Conservation (phyloP, 768 basidiomycete species). For the Cystobasidium ongulense region DNA sequence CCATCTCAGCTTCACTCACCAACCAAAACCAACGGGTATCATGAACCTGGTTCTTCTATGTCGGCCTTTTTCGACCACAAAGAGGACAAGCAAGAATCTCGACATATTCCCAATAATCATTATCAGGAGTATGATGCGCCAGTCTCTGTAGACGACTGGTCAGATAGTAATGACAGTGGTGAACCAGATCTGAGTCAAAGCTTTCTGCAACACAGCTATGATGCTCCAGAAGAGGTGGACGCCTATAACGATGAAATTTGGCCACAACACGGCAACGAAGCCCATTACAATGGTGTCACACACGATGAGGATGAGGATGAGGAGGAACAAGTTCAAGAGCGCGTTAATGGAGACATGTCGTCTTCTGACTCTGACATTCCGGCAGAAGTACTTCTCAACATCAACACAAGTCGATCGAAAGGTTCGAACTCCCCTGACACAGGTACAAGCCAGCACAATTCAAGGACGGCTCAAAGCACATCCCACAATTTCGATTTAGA, state of each 20-base stretch:
- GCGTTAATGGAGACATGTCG: neutral
- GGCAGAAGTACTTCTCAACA: neutral
- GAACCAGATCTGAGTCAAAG: neutral
- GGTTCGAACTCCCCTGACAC: neutral
- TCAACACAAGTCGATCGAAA: neutral
- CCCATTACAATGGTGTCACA: neutral
- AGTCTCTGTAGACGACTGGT: neutral
- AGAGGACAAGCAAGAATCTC: neutral
- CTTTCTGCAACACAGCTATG: neutral
- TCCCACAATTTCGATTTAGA: neutral
- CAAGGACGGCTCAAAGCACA: too few relatives aligned
- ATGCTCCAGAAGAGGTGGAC: neutral
- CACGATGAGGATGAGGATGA: conserved; percentile 1
- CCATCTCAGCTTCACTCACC: neutral
- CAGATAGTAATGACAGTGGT: neutral
- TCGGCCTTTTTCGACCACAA: neutral
- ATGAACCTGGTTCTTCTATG: neutral
- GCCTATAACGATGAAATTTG: neutral
- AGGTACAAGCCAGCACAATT: neutral
- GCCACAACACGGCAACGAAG: neutral
- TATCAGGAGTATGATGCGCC: neutral
- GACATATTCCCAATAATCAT: neutral
- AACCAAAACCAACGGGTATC: neutral
- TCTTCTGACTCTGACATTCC: conserved; percentile 15
- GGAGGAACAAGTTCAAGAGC: neutral